Evolutionary conservation across 768 basidiomycete species (phyloP), one percentile per base, ranked within the genome.

Genomic region (Leccinum rimulosum): DNA sequence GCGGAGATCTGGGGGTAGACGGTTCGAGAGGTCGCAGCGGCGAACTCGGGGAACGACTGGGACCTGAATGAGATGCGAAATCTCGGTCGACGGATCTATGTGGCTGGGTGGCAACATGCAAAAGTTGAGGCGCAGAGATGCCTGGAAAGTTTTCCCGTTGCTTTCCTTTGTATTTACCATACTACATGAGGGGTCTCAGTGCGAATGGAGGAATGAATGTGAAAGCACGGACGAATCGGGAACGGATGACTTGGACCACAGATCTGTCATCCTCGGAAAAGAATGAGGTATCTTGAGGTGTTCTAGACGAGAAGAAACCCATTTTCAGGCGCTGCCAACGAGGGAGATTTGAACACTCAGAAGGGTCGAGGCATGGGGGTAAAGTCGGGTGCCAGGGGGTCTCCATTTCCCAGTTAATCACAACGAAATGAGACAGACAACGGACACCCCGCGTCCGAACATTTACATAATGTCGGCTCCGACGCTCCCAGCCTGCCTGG

Each of bases 161-260:
- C 74, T 84, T 85, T 52, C 83, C 82, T 65, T 83, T 85, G 68
- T 75, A 71, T 67, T 80, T 84, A 55, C 83, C 82, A 62, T 83
- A 84, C 84, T 85, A 61, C 54, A 31, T 33, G 45, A 52, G 28
- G 52, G 38, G 36, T 31, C 61, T 69, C 25, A 66, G 58, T 55
- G 52, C 50, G 49, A 30, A 38, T n/a, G 57, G 45, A 55, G 28
- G 25, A 40, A 61, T 55, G 66, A 66, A 64, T 60, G 61, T 59
- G 62, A 62, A 56, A 59, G 70, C 28, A 79, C 82, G 66, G 63
- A 85, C 83, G 65, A 85, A 84, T 71, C 84, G 79, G 66, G 84
- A 84, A 66, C 84, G 82, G 54, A 85, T 82, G 67, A 82, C 82
- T 60, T 80, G 76, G 30, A 83, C 71, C 54, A 85, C 81, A 31